Base-by-base conservation (phyloP, 108 stramenopile species). In the Stephanodiscus triporus region DNA sequence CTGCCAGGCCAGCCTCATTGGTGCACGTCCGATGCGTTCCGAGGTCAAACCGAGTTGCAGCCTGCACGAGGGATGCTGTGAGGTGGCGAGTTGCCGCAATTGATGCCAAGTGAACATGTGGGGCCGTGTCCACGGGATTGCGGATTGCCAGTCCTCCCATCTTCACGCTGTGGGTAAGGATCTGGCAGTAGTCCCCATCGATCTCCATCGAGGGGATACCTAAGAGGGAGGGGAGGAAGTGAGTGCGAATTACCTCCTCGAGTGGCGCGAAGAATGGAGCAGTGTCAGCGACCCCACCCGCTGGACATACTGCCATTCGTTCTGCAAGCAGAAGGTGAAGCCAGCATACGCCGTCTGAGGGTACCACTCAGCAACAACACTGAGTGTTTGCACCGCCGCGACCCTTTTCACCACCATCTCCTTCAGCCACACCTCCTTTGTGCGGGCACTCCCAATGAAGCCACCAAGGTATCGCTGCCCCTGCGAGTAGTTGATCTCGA, bases 391-490 rank as follows among this genome's bases (percentile, higher is more conserved):
- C 10, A 78, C 69, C 7, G 40, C 65, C 7, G 2, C 19, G 0
- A 34, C 65, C 77, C 71, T 60, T 38, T 58, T 42, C 13, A 47
- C 45, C 42, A 67, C 56, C 62, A 58, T 37, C 19, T 4, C 34
- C 4, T 34, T 20, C 19, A 78, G 29, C 70, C 77, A 78, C 38
- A 26, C 60, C 23, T 43, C 70, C 54, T 57, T 29, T 3, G 34
- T 13, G 30, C 2, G 20, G 1, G 22, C 54, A 2, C 30, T 32
- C 22, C 77, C 70, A 55, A 78, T 68, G 37, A 72, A 78, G 6
- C 77, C 77, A 6, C 77, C 77, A 9, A 71, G 55, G 49, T 72
- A 78, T 1, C 63, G 62, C n/a, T 72, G 43, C 30, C 75, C 75
- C 9, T 37, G 43, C 16, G 36, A 47, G 54, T 42, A 59, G 7